phyloP scores from a whole-genome alignment of 2,329 filamentous ascomycete genomes.

The Trichoderma simmonsii region DNA sequence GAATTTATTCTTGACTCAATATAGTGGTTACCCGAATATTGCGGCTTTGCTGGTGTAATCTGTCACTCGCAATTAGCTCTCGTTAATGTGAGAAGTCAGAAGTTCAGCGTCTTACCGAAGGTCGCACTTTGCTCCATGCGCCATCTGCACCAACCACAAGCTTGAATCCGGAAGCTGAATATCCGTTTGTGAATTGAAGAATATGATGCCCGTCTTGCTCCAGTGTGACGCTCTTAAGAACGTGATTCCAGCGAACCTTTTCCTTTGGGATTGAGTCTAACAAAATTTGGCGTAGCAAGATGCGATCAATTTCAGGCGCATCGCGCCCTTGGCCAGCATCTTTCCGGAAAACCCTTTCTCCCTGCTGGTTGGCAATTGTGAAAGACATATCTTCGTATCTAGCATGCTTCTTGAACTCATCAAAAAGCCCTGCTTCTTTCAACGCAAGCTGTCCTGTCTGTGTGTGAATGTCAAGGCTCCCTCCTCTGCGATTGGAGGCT shows the following conservation, averaged over 20 bases:
- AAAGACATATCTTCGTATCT: slow-evolving; percentile 48
- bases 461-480: slow-evolving; percentile 53
- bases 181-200: slow-evolving; percentile 39
- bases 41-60: slow-evolving; percentile 23
- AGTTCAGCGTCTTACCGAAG: neutral
- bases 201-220: slow-evolving; percentile 26
- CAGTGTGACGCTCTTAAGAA: neutral
- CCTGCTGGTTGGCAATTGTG: slow-evolving; percentile 43
- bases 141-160: slow-evolving; percentile 38
- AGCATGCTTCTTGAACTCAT: slow-evolving; percentile 47
- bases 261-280: slow-evolving; percentile 40
- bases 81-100: neutral
- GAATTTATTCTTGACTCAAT: slow-evolving; percentile 3
- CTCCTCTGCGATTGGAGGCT: slow-evolving; percentile 47
- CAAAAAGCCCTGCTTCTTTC: slow-evolving; percentile 47
- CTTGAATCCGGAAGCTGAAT: slow-evolving; percentile 37
- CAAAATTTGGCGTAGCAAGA: slow-evolving; percentile 39
- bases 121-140: slow-evolving; percentile 38
- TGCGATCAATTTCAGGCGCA: slow-evolving; percentile 43
- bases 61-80: slow-evolving; percentile 21
- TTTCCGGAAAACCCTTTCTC: slow-evolving; percentile 32
- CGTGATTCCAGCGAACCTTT: slow-evolving; percentile 41
- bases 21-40: slow-evolving; percentile 17
- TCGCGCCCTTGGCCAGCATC: slow-evolving; percentile 23
- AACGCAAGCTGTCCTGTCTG: slow-evolving; percentile 50